Evolutionary conservation across 192 early-diverging fungal genomes (phyloP).

Genomic region (Coemansia biformis): DNA sequence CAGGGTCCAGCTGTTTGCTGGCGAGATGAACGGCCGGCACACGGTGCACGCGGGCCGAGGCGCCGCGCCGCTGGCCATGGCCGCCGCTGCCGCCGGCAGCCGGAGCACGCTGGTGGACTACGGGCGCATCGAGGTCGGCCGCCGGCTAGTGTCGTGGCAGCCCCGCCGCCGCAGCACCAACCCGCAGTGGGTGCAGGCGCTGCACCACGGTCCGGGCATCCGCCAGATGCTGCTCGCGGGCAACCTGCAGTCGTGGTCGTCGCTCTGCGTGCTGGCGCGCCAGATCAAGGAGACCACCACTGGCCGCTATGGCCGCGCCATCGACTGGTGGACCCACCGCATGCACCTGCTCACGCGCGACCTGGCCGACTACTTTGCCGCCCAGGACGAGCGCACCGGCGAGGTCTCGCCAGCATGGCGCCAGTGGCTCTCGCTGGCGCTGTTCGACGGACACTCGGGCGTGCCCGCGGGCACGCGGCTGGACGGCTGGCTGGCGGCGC

Average conservation of each 20-base stretch:
- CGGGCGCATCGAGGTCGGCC: conserved; percentile 12
- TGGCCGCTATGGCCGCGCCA: conserved; percentile 6
- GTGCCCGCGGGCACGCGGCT: conserved; percentile 14
- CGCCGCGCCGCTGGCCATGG: conserved; percentile 41
- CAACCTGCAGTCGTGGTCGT: conserved; percentile 36
- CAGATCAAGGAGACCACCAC: conserved; percentile 32
- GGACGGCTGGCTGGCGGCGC: conserved; percentile 44
- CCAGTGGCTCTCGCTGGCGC: conserved; percentile 26
- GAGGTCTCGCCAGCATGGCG: conserved; percentile 14
- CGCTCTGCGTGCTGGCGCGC: conserved; percentile 30
- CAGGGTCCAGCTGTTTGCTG: conserved; percentile 31
- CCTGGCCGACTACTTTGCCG: conserved; percentile 42
- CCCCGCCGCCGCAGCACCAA: conserved; percentile 30
- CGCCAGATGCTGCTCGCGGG: conserved; percentile 23
- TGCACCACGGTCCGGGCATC: conserved; percentile 12
- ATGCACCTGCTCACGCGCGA: conserved; percentile 36
- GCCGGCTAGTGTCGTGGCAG: conserved; percentile 23
- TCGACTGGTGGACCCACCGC: conserved; percentile 50
- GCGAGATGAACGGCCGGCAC: conserved; percentile 25
- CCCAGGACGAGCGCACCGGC: conserved; percentile 17
- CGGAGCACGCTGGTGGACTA: conserved; percentile 8
- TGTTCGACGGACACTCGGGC: conserved; percentile 41
- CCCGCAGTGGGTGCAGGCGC: conserved; percentile 24
- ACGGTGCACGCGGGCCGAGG: conserved; percentile 23
- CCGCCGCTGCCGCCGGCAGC: conserved; percentile 20